Evolutionary conservation across 2,329 filamentous ascomycete species (phyloP), one percentile per base, ranked within the genome.

Genomic region (Corinectria fuckeliana): DNA sequence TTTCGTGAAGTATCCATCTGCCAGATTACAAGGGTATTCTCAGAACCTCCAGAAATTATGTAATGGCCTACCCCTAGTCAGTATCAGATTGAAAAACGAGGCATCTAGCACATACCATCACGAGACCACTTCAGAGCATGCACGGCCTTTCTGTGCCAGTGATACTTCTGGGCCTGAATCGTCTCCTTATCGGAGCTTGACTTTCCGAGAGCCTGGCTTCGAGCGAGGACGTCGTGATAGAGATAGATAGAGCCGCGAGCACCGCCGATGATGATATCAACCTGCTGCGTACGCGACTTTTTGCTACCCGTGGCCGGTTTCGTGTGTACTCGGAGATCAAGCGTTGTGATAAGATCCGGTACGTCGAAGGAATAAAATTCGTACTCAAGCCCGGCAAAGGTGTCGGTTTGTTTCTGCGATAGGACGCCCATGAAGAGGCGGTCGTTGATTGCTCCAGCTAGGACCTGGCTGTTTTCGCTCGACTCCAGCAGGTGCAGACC

Each of bases 81-180:
- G 79, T 65, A 61, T 3, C 14, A 20, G 13, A 1, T 28, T 44
- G n/a, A 21, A 1, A 13, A 9, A n/a, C 9, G n/a, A 21, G 5
- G 2, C 42, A 16, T 26, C 14, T 6, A 39, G 4, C 21, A 44
- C 74, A 38, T 83, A 92, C 94, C 93, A 82, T 99, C 95, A 66
- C 83, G 82, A 13, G 95, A 97, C 91, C 93, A 98, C 75, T 95
- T 96, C 58, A 97, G 82, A 9, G 91, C 85, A 68, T 91, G 89
- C 8, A 97, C 93, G 48, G 89, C 86, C 67, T 89, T 88, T 68
- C 93, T 86, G 76, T 99, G 95, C 95, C 95, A 99, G 75, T 98
- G 95, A 52, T 93, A 81, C 63, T 89, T 90, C 56, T 89, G 87
- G 30, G 82, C 82, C 60, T 82, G 81, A 21, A 86, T 73, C 18